Base-by-base conservation (phyloP, 2,329 filamentous ascomycete genomes). In the Fonsecaea multimorphosa region DNA sequence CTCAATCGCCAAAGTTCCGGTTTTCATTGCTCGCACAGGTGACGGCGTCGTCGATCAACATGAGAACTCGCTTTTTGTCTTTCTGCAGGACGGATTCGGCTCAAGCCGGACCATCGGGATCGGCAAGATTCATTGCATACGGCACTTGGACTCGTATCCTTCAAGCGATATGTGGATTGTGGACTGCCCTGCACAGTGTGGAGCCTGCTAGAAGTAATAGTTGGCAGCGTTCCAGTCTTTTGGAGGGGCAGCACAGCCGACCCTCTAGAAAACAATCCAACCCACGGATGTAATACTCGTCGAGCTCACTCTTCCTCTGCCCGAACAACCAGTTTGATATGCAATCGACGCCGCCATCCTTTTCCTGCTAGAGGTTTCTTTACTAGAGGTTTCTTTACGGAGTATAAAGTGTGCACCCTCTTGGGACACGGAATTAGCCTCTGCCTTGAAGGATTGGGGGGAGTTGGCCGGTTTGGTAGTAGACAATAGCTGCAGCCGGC, bases 401-500 rank as follows among this genome's bases (percentile, higher is more conserved):
- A 46, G n/a, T n/a, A 31, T 31, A 31, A 31, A 3, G 27, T 27
- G 44, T 24, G 27, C n/a, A 27, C 22, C 5, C 12, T 49, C 27
- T 24, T 19, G 16, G 44, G 27, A 12, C 19, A 49, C 44, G 8
- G 22, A 27, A 27, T 49, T 22, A 49, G 22, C 19, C 9, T 49
- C 22, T 24, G 44, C 8, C 22, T 24, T 27, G 44, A 27, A 24
- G 22, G 44, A 49, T 14, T 14, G 44, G 5, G 44, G 38, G 38
- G 8, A 5, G 16, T 40, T 6, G 38, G 38, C n/a, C 1, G 38
- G 7, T 27, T 49, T 9, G n/a, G n/a, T n/a, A n/a, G 22, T 24
- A 14, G 11, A 24, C 19, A 6, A 29, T 52, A 24, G 46, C 46
- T 51, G 60, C 36, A 57, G 38, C 60, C 60, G 19, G 27, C 57